These are phyloP conservation scores for Claviceps africana DNA, from an alignment of 2,329 filamentous ascomycete species.

Conservation along the genomic window DNA sequence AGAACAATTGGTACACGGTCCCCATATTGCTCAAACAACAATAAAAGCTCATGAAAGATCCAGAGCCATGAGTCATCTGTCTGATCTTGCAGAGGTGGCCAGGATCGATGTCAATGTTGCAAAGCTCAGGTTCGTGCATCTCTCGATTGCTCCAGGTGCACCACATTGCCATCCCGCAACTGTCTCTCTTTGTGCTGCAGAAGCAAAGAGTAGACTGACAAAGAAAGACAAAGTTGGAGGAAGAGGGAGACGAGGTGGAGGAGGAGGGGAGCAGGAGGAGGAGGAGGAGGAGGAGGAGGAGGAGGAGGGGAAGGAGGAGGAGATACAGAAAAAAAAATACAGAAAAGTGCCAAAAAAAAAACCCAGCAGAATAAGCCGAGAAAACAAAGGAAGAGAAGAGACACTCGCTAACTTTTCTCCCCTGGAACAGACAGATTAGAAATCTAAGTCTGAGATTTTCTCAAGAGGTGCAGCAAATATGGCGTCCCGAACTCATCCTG, in stretches of 20 bases:
- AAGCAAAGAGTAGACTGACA: neutral
- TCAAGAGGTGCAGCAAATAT: conserved; percentile 19
- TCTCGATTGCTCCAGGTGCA: neutral
- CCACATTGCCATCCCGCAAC: neutral
- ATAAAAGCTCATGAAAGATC: conserved; percentile 16
- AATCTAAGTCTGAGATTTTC: conserved; percentile 21
- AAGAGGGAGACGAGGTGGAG: neutral
- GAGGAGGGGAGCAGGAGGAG: no score
- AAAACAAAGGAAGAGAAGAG: neutral
- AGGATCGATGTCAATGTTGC: conserved; percentile 19
- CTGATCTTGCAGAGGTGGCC: conserved; percentile 16
- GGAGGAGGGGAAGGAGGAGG: no score
- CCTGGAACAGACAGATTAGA: conserved; percentile 19
- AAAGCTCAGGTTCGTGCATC: conserved; percentile 19
- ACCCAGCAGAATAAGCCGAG: neutral
- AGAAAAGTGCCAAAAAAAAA: neutral
- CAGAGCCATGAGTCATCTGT: conserved; percentile 11
- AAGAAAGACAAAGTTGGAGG: no score
- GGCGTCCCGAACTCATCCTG: conserved; percentile 11
- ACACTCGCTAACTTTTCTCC: neutral
- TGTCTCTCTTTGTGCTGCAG: neutral
- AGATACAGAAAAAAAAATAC: neutral
- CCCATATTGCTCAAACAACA: conserved; percentile 18
- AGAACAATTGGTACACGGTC: conserved; percentile 18
- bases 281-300: neutral